Evolutionary conservation across 2,329 filamentous ascomycete genomes (phyloP), one percentile per base, ranked within the genome.

Genomic region (Magnaporthiopsis rhizophila): DNA sequence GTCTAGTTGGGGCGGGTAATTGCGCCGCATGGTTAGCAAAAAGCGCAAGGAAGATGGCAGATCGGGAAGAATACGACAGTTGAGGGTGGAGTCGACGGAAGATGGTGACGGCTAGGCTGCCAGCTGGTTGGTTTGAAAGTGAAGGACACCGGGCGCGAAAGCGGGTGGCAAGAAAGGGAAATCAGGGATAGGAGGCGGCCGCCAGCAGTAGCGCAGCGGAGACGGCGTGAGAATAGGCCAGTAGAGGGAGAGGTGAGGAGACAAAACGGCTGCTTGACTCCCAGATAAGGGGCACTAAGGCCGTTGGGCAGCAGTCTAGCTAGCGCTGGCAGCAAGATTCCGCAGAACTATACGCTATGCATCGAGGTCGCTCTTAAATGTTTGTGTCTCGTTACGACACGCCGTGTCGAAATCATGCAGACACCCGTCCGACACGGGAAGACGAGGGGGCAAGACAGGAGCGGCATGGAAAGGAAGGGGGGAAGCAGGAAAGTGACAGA

Each of bases 1-100:
- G 91, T 69, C 80, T 75, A 63, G 45, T 53, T 53, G 45, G 45
- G 21, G 21, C 45, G 45, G 45, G 45, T 53, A 21, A 11, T 53
- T 53, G 45, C 45, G 45, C 45, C 45, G 8, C 45, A 53, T 24
- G 45, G 21, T 53, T 53, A 53, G 45, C 45, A 53, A n/a, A 53
- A n/a, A 30, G 15, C 38, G 18, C 15, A 18, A 7, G 38, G 4
- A 32, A 26, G 21, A 38, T 13, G 59, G 30, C 18, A n/a, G n/a
- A 53, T n/a, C 53, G 61, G 61, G 24, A 34, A 24, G 38, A 28
- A 30, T 45, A 57, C 26, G 26, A 58, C 38, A 34, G 30, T 34
- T 26, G 56, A 28, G 56, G n/a, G 56, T 58, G 28, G 38, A 21
- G 38, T 8, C 38, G 18, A 21, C 21, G 8, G 45, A 24, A 53